Evolutionary conservation across 371 early-diverging fungal species (phyloP).

Genomic region (Mortierella sp.): DNA sequence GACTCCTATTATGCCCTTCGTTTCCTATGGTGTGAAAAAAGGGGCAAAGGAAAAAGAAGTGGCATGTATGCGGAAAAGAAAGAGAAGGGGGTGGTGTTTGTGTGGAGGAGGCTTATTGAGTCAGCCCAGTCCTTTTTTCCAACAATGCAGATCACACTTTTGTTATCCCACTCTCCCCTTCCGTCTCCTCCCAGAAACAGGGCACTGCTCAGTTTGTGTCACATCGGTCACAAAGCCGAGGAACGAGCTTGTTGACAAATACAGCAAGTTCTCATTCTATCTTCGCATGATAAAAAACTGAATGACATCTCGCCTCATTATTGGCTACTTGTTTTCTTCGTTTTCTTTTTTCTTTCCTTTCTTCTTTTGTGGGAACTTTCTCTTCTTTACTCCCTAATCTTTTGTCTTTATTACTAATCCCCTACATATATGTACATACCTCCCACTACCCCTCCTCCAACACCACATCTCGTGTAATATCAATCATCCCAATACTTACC

Average conservation of each 20-base stretch:
- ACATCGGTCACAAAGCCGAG: not conserved
- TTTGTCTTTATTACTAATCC: not conserved
- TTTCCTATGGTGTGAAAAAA: not conserved
- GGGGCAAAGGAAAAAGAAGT: not conserved
- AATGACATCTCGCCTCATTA: slow-evolving; percentile 2
- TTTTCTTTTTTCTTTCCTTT: slow-evolving; percentile 1
- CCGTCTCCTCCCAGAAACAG: slow-evolving; percentile 13
- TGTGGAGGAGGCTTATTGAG: not conserved
- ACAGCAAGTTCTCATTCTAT: not conserved
- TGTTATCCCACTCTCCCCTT: not conserved
- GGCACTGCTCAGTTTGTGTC: not conserved
- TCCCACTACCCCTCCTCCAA: not conserved
- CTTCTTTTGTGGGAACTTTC: not conserved
- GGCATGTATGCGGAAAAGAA: not conserved
- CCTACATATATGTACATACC: not conserved
- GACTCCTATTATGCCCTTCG: not conserved
- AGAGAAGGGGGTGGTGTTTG: not conserved
- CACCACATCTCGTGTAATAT: not conserved
- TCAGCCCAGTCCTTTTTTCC: not conserved
- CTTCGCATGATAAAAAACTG: not conserved
- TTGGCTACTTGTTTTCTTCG: not conserved
- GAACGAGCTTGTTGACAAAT: not conserved
- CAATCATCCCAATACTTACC: not conserved
- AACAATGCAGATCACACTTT: not conserved
- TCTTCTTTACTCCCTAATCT: not conserved